Conservation (phyloP, 192 early-diverging fungal species). For the Umbelopsis sp. region DNA sequence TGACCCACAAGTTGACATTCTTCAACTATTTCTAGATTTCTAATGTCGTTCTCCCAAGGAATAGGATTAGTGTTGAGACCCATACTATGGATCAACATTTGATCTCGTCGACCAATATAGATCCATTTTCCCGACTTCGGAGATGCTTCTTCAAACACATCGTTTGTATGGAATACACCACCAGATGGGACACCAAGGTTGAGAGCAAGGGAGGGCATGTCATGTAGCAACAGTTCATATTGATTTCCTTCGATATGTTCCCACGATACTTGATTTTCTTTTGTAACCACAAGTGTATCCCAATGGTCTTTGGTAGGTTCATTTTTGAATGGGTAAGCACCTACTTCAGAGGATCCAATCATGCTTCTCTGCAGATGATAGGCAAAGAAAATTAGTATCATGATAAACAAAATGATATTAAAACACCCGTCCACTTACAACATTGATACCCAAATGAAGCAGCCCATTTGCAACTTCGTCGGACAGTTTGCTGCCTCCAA, state of each 20-base stretch:
- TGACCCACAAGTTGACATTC: slow-evolving; percentile 5
- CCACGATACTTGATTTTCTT: background rate
- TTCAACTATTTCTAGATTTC: background rate
- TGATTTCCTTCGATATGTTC: slow-evolving; percentile 9
- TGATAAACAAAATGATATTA: background rate
- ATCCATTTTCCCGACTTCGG: background rate
- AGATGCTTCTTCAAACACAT: slow-evolving; percentile 4
- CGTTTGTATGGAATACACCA: background rate
- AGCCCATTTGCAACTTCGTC: background rate
- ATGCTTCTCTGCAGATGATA: background rate
- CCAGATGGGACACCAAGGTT: background rate
- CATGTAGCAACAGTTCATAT: background rate
- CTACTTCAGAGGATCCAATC: background rate
- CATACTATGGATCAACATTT: background rate
- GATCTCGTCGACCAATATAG: slow-evolving; percentile 8
- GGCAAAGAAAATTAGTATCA: background rate
- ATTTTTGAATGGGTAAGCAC: background rate
- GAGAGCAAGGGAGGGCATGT: background rate
- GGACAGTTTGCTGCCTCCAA: background rate
- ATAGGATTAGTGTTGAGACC: slow-evolving; percentile 10
- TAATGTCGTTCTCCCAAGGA: background rate
- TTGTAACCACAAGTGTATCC: background rate
- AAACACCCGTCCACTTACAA: background rate
- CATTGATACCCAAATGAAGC: background rate
- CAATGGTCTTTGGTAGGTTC: background rate